Percentiles rank a stretch among this genome's conserved stretches.
Conservation (phyloP, 2,329 filamentous ascomycete species). For the Canariomyces notabilis region DNA sequence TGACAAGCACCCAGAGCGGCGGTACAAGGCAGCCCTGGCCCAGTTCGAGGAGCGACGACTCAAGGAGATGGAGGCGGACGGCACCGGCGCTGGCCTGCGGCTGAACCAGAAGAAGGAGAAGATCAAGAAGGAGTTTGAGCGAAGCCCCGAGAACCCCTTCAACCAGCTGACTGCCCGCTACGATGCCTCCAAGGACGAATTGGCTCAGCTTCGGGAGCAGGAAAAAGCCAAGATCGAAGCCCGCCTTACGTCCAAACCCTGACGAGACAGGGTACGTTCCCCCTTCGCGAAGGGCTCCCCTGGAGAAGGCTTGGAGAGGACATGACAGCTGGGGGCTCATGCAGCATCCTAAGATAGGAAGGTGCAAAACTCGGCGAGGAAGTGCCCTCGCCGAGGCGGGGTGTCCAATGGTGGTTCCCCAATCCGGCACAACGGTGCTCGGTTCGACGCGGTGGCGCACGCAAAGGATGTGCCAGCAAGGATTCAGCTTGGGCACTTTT, state of each 20-base stretch:
- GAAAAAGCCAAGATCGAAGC: conserved; percentile 73
- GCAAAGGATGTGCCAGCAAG: background rate
- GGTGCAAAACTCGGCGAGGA: conserved; percentile 2
- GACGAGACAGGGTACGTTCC: conserved; percentile 1
- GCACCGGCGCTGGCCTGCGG: conserved; percentile 64
- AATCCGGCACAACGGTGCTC: background rate
- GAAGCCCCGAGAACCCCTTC: conserved; percentile 90
- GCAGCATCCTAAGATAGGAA: conserved; percentile 14
- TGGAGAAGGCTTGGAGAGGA: background rate
- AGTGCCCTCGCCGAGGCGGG: conserved; percentile 4
- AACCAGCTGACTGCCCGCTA: conserved; percentile 75
- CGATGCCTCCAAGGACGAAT: conserved; percentile 74
- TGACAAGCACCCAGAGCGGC: conserved; percentile 81
- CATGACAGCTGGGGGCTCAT: conserved; percentile 5
- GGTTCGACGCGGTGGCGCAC: background rate
- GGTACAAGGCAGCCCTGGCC: conserved; percentile 80
- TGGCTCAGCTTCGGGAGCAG: conserved; percentile 57
- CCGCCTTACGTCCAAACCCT: conserved; percentile 46
- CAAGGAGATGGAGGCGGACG: conserved; percentile 80
- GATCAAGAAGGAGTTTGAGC: conserved; percentile 89
- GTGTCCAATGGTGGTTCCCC: conserved; percentile 7
- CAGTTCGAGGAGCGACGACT: conserved; percentile 77
- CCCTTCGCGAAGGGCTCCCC: no score
- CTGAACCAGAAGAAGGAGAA: conserved; percentile 79
- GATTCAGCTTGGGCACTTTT: background rate